A percentile compares a stretch with the other conserved stretches of the same genome.
These are phyloP conservation scores for Penicillium sp. DNA, from an alignment of 2,329 filamentous ascomycete species.

Conservation along the genomic window DNA sequence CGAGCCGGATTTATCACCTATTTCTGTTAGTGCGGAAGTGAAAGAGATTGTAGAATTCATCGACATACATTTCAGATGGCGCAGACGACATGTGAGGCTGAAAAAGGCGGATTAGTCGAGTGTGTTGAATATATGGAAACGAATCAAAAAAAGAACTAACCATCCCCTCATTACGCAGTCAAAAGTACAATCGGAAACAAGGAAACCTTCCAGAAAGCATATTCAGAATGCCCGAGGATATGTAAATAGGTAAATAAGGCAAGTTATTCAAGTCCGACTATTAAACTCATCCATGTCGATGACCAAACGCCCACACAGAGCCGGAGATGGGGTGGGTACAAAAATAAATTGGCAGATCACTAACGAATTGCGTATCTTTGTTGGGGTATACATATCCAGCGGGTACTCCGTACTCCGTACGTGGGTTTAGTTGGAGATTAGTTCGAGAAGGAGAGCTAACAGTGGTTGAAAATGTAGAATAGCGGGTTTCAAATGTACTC, in stretches of 20 bases:
- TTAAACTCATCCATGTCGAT: neutral
- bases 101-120: constrained; percentile 11
- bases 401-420: neutral
- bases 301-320: neutral
- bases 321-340: neutral
- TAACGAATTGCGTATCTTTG: constrained; percentile 9
- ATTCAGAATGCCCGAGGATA: constrained; percentile 8
- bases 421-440: constrained; percentile 22
- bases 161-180: constrained; percentile 42
- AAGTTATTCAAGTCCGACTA: neutral
- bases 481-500: constrained; percentile 6
- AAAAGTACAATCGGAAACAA: constrained; percentile 20
- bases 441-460: constrained; percentile 4
- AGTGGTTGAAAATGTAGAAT: neutral
- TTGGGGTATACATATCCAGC: constrained; percentile 20
- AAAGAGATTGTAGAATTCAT: neutral
- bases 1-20: constrained; percentile 38
- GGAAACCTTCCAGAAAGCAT: constrained; percentile 27
- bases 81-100: constrained; percentile 41
- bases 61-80: constrained; percentile 39
- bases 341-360: constrained; percentile 11
- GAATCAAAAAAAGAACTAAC: constrained; percentile 25
- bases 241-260: constrained; percentile 14
- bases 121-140: neutral
- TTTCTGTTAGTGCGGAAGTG: neutral